These are phyloP conservation scores for Zygosaccharomyces bailii DNA, from an alignment of 805 yeast species.

Conservation along the genomic window DNA sequence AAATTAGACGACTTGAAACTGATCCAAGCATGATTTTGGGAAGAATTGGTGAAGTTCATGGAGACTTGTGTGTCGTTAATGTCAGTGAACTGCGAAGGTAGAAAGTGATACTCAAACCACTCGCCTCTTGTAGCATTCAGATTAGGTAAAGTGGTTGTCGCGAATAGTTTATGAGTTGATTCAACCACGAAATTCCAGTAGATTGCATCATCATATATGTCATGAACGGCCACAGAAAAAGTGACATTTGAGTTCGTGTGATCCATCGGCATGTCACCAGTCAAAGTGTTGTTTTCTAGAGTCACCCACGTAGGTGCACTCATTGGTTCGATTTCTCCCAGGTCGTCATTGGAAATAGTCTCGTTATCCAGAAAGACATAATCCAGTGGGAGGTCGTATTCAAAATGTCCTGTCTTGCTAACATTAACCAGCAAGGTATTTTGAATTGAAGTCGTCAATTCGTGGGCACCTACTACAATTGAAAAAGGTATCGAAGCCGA, in stretches of 20 bases:
- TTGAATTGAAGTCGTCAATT: constrained; percentile 62
- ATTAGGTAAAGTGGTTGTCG: constrained; percentile 48
- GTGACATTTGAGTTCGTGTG: constrained; percentile 36
- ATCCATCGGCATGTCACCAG: constrained; percentile 55
- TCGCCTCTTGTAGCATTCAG: constrained; percentile 67
- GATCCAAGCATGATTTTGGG: constrained; percentile 57
- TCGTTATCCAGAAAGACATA: constrained; percentile 63
- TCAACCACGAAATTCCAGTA: constrained; percentile 55
- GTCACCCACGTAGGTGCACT: constrained; percentile 61
- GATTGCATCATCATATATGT: constrained; percentile 58
- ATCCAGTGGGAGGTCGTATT: constrained; percentile 57
- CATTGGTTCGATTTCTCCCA: constrained; percentile 49
- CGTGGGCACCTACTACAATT: constrained; percentile 84
- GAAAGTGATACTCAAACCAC: constrained; percentile 55
- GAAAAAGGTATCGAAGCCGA: constrained; percentile 68
- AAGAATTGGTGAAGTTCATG: constrained; percentile 39
- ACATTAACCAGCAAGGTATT: constrained; percentile 60
- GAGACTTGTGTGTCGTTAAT: constrained; percentile 46
- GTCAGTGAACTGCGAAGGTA: constrained; percentile 56
- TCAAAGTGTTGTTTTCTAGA: constrained; percentile 43
- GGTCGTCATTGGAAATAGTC: constrained; percentile 45
- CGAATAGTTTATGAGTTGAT: constrained; percentile 52
- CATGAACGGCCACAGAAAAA: constrained; percentile 57
- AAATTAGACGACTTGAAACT: constrained; percentile 53
- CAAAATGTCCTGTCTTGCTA: constrained; percentile 54